Conservation (phyloP, 306 rosid genomes). For the Cicer arietinum region DNA sequence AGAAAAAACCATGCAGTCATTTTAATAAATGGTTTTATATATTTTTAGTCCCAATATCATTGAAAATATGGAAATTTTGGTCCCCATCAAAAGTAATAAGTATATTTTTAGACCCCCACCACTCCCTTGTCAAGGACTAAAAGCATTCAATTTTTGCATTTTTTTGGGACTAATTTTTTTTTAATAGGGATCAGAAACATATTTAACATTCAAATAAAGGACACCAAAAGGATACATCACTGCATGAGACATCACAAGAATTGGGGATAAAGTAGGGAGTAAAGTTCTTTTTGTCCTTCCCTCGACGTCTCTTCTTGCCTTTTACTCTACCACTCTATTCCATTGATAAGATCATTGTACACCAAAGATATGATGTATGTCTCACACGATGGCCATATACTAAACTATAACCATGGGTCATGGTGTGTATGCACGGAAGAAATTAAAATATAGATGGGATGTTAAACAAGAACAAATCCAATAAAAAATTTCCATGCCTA, state of each 20-base stretch:
- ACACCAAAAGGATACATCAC: constrained; percentile 4
- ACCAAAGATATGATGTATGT: constrained; percentile 15
- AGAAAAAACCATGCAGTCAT: not conserved
- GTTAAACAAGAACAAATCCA: constrained; percentile 28
- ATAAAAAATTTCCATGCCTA: not conserved
- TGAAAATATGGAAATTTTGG: not conserved
- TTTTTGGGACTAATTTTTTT: not conserved
- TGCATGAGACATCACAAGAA: constrained; percentile 32
- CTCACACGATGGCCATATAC: constrained; percentile 3
- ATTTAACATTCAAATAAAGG: not conserved
- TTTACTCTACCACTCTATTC: not conserved
- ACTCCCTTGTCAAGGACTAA: not conserved
- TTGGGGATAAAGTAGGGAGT: not conserved
- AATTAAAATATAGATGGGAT: not conserved
- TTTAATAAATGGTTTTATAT: not conserved
- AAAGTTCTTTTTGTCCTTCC: not conserved
- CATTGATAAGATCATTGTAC: not conserved
- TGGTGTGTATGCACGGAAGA: constrained; percentile 10
- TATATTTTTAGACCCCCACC: not conserved
- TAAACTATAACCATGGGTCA: constrained; percentile 10
- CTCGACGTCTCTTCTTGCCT: not conserved
- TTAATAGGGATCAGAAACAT: not conserved
- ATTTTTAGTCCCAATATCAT: not conserved
- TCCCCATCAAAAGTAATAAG: not conserved
- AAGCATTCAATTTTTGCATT: not conserved